A percentile compares a stretch with the other conserved stretches of the same genome.
Conservation (phyloP, 2,329 filamentous ascomycete species). For the Microascus cirrosus region DNA sequence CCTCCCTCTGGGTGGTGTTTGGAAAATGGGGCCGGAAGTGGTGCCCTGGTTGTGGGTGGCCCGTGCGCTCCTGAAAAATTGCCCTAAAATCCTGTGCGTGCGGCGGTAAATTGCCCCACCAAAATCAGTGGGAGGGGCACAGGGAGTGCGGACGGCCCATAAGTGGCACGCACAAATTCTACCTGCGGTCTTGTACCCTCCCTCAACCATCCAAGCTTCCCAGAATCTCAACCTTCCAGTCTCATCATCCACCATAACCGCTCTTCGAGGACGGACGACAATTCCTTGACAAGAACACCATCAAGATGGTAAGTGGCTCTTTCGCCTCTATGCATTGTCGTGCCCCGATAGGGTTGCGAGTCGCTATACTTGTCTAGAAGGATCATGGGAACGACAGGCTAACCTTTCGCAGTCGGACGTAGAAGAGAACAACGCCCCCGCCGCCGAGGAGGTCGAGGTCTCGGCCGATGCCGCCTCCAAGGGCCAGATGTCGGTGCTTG, state of each 20-base stretch:
- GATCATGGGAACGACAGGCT: conserved; percentile 3
- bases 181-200: conserved; percentile 10
- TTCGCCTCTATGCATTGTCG: background rate
- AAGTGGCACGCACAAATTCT: conserved; percentile 5
- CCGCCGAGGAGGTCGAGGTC: conserved; percentile 81
- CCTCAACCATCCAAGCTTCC: conserved; percentile 12
- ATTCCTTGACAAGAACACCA: conserved; percentile 30
- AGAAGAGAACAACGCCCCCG: conserved; percentile 92
- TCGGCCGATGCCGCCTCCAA: conserved; percentile 78
- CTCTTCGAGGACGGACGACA: conserved; percentile 63
- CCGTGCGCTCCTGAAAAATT: conserved; percentile 27
- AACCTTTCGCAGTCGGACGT: conserved; percentile 73
- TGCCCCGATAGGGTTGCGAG: background rate
- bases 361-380: background rate
- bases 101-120: background rate
- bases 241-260: conserved; percentile 10
- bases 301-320: conserved; percentile 47
- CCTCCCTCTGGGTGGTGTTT: conserved; percentile 14
- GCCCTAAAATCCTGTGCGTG: conserved; percentile 24
- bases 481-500: conserved; percentile 94
- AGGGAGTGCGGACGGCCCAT: background rate
- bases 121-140: background rate
- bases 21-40: conserved; percentile 9
- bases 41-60: conserved; percentile 20
- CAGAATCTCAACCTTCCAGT: background rate